Evolutionary conservation across 192 early-diverging fungal species (phyloP).

Genomic region (Backusella psychrophila): DNA sequence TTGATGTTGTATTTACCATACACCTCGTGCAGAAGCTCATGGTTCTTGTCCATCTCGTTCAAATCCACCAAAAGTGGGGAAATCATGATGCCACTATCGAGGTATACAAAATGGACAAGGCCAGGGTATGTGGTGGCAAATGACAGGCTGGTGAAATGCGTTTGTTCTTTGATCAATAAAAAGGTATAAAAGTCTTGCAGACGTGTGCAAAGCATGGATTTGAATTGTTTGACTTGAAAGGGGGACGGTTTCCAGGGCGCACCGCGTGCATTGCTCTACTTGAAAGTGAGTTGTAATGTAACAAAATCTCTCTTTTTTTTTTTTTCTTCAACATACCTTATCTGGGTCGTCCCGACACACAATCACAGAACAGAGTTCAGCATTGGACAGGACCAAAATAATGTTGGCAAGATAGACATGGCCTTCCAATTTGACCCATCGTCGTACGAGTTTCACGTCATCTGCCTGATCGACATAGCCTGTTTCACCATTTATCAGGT

Average conservation of each 20-base stretch:
- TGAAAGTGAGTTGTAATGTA: too few relatives aligned
- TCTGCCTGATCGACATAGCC: conserved; percentile 6
- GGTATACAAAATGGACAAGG: conserved; percentile 31
- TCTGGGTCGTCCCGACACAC: conserved; percentile 17
- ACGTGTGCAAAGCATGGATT: background rate
- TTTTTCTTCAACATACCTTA: background rate
- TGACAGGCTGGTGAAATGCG: conserved; percentile 32
- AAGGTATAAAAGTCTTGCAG: conserved; percentile 26
- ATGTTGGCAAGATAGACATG: conserved; percentile 7
- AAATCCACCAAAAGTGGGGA: conserved; percentile 26
- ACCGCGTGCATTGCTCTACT: background rate
- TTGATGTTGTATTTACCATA: conserved; percentile 6
- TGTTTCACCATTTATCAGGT: conserved; percentile 8
- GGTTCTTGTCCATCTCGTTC: conserved; percentile 19
- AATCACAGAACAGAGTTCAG: conserved; percentile 13
- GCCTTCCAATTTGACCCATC: conserved; percentile 17
- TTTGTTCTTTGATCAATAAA: conserved; percentile 28
- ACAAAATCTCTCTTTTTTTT: too few relatives aligned
- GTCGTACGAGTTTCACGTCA: conserved; percentile 13
- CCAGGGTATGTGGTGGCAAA: conserved; percentile 30
- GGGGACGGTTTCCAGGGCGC: conserved; percentile 5
- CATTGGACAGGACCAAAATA: background rate
- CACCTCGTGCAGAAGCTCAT: conserved; percentile 14
- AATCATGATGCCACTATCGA: conserved; percentile 21
- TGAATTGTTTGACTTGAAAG: conserved; percentile 16